A percentile compares a stretch with the other conserved stretches of the same genome.
Conservation (phyloP, 495 filamentous ascomycete genomes). For the Pseudevernia furfuracea region DNA sequence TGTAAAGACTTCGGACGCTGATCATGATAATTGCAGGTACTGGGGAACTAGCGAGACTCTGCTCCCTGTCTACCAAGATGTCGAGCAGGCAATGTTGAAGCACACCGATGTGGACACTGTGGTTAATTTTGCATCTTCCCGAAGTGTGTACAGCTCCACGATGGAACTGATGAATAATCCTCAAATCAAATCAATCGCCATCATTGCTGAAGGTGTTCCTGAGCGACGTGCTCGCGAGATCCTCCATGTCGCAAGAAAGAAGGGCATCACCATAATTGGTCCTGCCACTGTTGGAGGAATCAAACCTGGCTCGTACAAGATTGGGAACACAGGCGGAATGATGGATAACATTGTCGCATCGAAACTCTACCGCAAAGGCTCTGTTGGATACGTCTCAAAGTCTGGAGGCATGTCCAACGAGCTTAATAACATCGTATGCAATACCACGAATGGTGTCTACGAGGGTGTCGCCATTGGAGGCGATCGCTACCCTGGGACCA, state of each 20-base stretch:
- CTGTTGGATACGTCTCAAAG: slow-evolving; percentile 98
- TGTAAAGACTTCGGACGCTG: slow-evolving; percentile 4
- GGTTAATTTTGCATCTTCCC: slow-evolving; percentile 98
- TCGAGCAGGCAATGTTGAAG: slow-evolving; percentile 90
- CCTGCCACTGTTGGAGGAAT: slow-evolving; percentile 98
- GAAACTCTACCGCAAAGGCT: slow-evolving; percentile 98
- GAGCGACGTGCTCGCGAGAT: slow-evolving; percentile 98
- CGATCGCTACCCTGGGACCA: slow-evolving; percentile 96
- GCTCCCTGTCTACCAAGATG: slow-evolving; percentile 94
- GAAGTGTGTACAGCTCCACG: slow-evolving; percentile 94
- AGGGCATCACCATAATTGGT: slow-evolving; percentile 98
- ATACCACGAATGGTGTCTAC: slow-evolving; percentile 93
- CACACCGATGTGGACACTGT: slow-evolving; percentile 95
- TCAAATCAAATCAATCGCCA: slow-evolving; percentile 95
- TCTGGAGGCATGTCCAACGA: slow-evolving; percentile 99
- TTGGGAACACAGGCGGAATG: slow-evolving; percentile 99
- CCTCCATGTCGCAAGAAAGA: slow-evolving; percentile 87
- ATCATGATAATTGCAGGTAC: slow-evolving; percentile 48
- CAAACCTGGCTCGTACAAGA: slow-evolving; percentile 98
- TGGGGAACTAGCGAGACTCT: slow-evolving; percentile 99
- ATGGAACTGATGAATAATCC: slow-evolving; percentile 97
- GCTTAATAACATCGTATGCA: slow-evolving; percentile 97
- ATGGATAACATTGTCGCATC: slow-evolving; percentile 99
- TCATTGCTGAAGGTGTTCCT: slow-evolving; percentile 98
- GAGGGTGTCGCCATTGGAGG: slow-evolving; percentile 99